Evolutionary conservation across 805 yeast genomes (phyloP), one percentile per base, ranked within the genome.

Genomic region (Metschnikowia sp.): DNA sequence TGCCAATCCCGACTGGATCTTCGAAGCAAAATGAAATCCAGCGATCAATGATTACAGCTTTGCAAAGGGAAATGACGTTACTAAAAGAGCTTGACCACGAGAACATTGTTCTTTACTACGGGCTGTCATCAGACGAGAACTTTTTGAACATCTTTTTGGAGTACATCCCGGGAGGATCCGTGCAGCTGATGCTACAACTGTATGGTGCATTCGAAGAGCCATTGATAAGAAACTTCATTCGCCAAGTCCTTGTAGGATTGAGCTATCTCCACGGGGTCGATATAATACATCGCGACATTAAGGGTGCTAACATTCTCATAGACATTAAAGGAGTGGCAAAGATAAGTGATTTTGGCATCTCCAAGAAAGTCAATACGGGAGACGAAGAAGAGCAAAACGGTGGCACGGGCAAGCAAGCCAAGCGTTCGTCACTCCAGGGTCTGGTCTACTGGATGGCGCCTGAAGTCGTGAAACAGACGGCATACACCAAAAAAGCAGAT

Each of bases 371-470:
- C 15, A 64, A 59, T 35, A 42, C 48, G 12, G 63, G 59, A 39
- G 68, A 64, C 35, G 52, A 48, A 8, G 52, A 39, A 7, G 52
- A 51, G 22, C 36, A 43, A 19, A 36, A 45, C 28, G 42, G 33
- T 28, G 33, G 11, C 15, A 61, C 61, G 32, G 62, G 64, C 28
- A 68, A 66, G 55, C 60, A 66, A n/a, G 63, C 72, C 11, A 65
- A 75, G 46, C 78, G 97, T 38, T 91, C 88, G 2, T 89, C 96
- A 0, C 69, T 89, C 44, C 97, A 92, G 66, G 99, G 99, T 0
- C 55, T 51, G 57, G 75, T 92, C 0, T 94, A 85, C 62, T 94
- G 99, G 98, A 94, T 94, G 99, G 98, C 99, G 0, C 99, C 99
- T 0, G 99, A 94, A 63, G 98, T 94, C 8, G 98, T 94, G 13